Conservation (phyloP, 2,329 filamentous ascomycete species). For the Penicillium sp. region DNA sequence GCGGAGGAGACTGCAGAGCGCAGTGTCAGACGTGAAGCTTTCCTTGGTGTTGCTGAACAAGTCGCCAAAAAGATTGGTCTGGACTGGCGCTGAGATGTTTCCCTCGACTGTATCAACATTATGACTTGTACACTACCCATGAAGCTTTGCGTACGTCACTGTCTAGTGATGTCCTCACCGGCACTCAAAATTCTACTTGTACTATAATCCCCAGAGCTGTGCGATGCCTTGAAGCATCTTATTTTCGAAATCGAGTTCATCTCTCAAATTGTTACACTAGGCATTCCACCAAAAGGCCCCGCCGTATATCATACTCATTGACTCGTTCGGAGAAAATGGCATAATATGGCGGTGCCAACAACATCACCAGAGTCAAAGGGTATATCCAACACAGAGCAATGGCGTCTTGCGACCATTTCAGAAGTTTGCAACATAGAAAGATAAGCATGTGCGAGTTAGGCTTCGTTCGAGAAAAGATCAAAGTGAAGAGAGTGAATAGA, state of each 20-base stretch:
- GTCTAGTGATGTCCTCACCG: neutral
- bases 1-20: conserved; percentile 62
- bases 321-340: neutral
- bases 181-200: neutral
- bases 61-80: conserved; percentile 46
- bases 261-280: neutral
- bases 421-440: neutral
- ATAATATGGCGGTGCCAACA: neutral
- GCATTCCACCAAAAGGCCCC: neutral
- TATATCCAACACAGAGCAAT: conserved; percentile 2
- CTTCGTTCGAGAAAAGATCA: neutral
- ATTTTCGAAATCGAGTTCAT: neutral
- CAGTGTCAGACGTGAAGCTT: conserved; percentile 67
- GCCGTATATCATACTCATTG: neutral
- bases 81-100: conserved; percentile 31
- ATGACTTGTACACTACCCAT: neutral
- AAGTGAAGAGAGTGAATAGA: neutral
- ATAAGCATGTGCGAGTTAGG: neutral
- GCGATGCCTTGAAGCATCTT: neutral
- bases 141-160: neutral
- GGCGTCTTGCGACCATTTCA: neutral
- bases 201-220: neutral
- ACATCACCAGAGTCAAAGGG: neutral
- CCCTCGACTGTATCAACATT: neutral
- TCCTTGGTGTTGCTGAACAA: conserved; percentile 63